Evolutionary conservation across 257 asterid genomes (phyloP).

Genomic region (Ligustrum vulgare): DNA sequence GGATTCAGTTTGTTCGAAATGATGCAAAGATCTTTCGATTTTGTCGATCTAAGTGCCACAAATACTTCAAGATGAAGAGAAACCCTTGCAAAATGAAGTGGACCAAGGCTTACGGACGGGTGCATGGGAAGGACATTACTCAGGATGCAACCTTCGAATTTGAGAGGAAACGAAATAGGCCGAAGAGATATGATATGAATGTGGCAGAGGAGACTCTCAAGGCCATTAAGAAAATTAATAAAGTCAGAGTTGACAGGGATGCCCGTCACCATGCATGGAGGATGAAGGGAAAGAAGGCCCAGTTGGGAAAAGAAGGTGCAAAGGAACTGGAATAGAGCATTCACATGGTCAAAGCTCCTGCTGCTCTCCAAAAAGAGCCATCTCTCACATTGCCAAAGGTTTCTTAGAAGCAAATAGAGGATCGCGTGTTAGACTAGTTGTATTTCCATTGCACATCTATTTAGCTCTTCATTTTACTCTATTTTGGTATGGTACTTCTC

Average conservation of each 20-base stretch:
- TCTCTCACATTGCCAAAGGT: slow-evolving; percentile 51
- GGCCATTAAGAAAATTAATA: slow-evolving; percentile 52
- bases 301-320: slow-evolving; percentile 40
- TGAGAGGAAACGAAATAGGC: slow-evolving; percentile 50
- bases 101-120: slow-evolving; percentile 87
- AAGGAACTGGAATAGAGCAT: slow-evolving; percentile 60
- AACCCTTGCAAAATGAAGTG: slow-evolving; percentile 90
- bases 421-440: neutral
- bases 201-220: slow-evolving; percentile 34
- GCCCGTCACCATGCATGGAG: slow-evolving; percentile 52
- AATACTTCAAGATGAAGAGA: slow-evolving; percentile 95
- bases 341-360: slow-evolving; percentile 62
- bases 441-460: neutral
- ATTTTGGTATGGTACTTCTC: neutral
- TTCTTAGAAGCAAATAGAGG: slow-evolving; percentile 15
- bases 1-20: slow-evolving; percentile 83
- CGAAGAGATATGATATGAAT: slow-evolving; percentile 44
- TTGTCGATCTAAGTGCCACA: slow-evolving; percentile 87
- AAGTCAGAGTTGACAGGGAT: slow-evolving; percentile 72
- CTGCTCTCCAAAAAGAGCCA: slow-evolving; percentile 38
- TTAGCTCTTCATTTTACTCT: neutral
- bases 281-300: slow-evolving; percentile 58
- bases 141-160: slow-evolving; percentile 82
- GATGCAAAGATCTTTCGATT: slow-evolving; percentile 92
- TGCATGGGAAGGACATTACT: slow-evolving; percentile 93